Evolutionary conservation across 2,329 filamentous ascomycete species (phyloP).

Genomic region (Escovopsis weberi): DNA sequence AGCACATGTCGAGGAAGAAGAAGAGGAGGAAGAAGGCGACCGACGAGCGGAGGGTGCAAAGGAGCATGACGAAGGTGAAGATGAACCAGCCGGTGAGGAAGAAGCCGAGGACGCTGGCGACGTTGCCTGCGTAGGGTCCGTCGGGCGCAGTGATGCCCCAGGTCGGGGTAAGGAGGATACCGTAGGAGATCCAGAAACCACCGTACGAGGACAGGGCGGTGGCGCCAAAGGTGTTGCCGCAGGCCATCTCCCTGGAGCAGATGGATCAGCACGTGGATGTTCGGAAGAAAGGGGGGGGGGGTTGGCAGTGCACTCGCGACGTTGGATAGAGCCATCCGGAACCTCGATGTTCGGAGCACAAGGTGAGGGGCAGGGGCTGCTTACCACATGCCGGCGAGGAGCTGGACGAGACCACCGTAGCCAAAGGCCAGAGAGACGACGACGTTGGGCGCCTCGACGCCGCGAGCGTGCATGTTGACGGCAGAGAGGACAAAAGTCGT

Average conservation of each 20-base stretch:
- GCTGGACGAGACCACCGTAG: slow-evolving; percentile 65
- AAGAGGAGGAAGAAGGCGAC: slow-evolving; percentile 67
- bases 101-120: slow-evolving; percentile 50
- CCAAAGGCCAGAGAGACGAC: slow-evolving; percentile 55
- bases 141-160: slow-evolving; percentile 41
- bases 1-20: slow-evolving; percentile 61
- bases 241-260: slow-evolving; percentile 57
- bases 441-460: slow-evolving; percentile 47
- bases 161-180: slow-evolving; percentile 52
- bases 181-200: slow-evolving; percentile 71
- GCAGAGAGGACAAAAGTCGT: slow-evolving; percentile 68
- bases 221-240: slow-evolving; percentile 78
- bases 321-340: no score
- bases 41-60: slow-evolving; percentile 64
- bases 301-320: no score
- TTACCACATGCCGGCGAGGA: slow-evolving; percentile 78
- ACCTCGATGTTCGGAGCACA: no score
- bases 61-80: slow-evolving; percentile 60
- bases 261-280: no score
- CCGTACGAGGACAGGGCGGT: slow-evolving; percentile 71
- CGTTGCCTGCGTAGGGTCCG: slow-evolving; percentile 30
- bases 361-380: slow-evolving; percentile 16
- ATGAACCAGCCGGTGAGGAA: slow-evolving; percentile 75
- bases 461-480: slow-evolving; percentile 55
- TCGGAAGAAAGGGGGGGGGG: no score